Conservation (phyloP, 2,329 filamentous ascomycete species). For the Diaporthe destruens region DNA sequence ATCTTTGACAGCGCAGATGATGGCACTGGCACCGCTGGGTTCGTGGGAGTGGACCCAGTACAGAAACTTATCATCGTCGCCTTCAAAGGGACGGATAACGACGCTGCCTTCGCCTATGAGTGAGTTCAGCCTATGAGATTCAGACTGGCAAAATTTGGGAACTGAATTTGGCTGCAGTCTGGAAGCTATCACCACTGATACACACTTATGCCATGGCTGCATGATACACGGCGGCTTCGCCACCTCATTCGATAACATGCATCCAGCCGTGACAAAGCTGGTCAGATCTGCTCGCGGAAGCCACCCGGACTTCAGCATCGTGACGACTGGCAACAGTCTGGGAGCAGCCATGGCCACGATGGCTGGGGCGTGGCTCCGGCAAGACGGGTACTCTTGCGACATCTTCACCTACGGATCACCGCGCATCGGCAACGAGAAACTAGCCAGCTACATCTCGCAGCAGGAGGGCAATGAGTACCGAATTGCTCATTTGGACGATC, state of each 20-base stretch:
- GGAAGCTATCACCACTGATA: conserved; percentile 17
- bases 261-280: conserved; percentile 41
- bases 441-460: conserved; percentile 47
- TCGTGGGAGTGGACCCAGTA: conserved; percentile 43
- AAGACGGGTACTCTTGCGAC: conserved; percentile 43
- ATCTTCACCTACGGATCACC: conserved; percentile 50
- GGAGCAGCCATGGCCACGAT: conserved; percentile 49
- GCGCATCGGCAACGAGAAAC: conserved; percentile 47
- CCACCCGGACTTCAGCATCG: conserved; percentile 45
- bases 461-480: conserved; percentile 39
- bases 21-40: conserved; percentile 43
- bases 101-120: conserved; percentile 41
- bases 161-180: not conserved
- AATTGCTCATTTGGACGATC: conserved; percentile 41
- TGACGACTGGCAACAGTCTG: conserved; percentile 49
- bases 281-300: conserved; percentile 40
- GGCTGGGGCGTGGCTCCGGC: conserved; percentile 42
- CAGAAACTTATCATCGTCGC: conserved; percentile 43
- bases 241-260: conserved; percentile 42
- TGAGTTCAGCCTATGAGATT: conserved; percentile 52
- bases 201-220: conserved; percentile 48
- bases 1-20: conserved; percentile 42
- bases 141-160: conserved; percentile 48
- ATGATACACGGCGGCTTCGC: conserved; percentile 48
- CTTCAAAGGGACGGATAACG: conserved; percentile 40